phyloP scores from a whole-genome alignment of 108 stramenopile genomes.

The Skeletonema potamos region DNA sequence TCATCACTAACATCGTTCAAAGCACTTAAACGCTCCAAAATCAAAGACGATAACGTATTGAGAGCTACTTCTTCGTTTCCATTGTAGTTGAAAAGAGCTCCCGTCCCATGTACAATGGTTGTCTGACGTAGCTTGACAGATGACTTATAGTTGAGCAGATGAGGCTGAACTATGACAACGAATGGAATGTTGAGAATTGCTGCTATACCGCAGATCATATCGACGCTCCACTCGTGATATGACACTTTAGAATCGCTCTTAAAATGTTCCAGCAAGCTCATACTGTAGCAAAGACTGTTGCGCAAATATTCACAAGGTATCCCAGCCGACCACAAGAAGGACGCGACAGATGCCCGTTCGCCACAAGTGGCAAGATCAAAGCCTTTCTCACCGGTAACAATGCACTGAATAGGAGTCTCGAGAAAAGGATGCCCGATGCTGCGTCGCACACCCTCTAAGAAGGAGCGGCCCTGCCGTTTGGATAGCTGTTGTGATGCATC shows the following conservation, averaged over 20 bases:
- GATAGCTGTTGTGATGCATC: slow-evolving; percentile 3
- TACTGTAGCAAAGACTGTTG: slow-evolving; percentile 65
- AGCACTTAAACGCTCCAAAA: slow-evolving; percentile 40
- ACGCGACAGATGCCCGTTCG: slow-evolving; percentile 63
- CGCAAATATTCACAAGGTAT: slow-evolving; percentile 78
- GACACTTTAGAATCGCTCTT: slow-evolving; percentile 14
- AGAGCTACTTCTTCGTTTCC: slow-evolving; percentile 59
- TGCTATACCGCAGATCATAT: slow-evolving; percentile 69
- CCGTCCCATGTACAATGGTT: slow-evolving; percentile 18
- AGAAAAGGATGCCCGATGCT: slow-evolving; percentile 66
- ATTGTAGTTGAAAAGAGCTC: slow-evolving; percentile 24
- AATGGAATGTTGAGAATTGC: slow-evolving; percentile 72
- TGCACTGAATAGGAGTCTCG: slow-evolving; percentile 46
- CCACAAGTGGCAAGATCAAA: slow-evolving; percentile 48
- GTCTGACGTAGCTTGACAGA: slow-evolving; percentile 63
- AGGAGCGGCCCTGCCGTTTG: slow-evolving; percentile 25
- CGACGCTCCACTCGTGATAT: slow-evolving; percentile 56
- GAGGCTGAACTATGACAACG: slow-evolving; percentile 74
- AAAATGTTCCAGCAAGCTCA: slow-evolving; percentile 52
- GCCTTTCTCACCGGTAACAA: slow-evolving; percentile 66
- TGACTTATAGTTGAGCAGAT: slow-evolving; percentile 68
- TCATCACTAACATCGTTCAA: slow-evolving; percentile 1
- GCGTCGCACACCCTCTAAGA: slow-evolving; percentile 43
- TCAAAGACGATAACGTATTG: slow-evolving; percentile 45
- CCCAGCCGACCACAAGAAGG: slow-evolving; percentile 64